Evolutionary conservation across 2,329 filamentous ascomycete genomes (phyloP), one percentile per base, ranked within the genome.

Genomic region (Fusarium siculi): DNA sequence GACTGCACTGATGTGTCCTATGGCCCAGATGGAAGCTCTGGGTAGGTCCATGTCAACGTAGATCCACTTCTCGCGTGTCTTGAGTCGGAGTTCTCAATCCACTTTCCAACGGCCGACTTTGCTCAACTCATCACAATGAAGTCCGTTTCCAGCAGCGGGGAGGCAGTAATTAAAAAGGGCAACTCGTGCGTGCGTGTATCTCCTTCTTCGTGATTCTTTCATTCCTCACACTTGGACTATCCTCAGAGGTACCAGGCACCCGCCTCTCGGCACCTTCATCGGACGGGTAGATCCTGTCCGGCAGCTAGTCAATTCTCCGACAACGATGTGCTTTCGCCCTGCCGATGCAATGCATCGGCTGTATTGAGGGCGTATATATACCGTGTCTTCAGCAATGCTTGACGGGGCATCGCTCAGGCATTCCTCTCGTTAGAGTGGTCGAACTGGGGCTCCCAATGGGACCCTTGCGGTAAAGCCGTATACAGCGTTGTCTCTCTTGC

Each of bases 341-440:
- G 1, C 21, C 1, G 32, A 7, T 21, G n/a, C 7, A 11, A 28
- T 37, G 9, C 2, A 1, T 21, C 2, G 6, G 18, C 5, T 36
- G 12, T 2, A 25, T 2, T 25, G 19, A 9, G 2, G 34, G 18
- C 25, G 25, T 28, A 28, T 28, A 18, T 14, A 39, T n/a, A 39
- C 18, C 18, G 5, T 21, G 3, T 0, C 2, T 4, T 28, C 7
- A 9, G 34, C 50, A 5, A 0, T 39, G 23, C 0, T 53, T 37
- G 12, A 53, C 7, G 9, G 34, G 32, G 23, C 50, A 53, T 7
- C 32, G 23, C 23, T 37, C 0, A 53, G 50, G 23, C 34, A 53
- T 53, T 53, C 19, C 23, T 39, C 50, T 53, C 23, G 50, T 9
- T 39, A 37, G 32, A 52, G 32, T 37, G 49, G 49, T 36, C 12